Percentiles rank a stretch among this genome's conserved stretches.
Evolutionary conservation across 116 monocot species (phyloP).

Genomic region (Trichopus zeylanicus): DNA sequence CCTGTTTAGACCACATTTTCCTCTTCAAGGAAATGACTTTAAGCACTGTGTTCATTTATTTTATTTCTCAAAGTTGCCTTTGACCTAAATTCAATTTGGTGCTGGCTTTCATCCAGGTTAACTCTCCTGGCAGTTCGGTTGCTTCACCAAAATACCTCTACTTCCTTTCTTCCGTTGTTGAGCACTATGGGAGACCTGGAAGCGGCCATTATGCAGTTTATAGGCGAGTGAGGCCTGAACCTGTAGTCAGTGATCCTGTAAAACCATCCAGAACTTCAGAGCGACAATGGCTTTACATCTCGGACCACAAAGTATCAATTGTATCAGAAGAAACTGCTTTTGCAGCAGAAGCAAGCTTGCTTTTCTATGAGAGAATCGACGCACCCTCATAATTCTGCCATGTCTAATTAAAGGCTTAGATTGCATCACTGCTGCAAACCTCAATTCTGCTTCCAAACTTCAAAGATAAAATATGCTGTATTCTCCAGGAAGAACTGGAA

Average conservation of each 20-base stretch:
- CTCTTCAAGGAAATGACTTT: too few species aligned
- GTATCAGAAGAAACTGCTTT: slow-evolving; percentile 61
- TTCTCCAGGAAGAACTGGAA: too few species aligned
- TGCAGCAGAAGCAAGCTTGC: slow-evolving; percentile 76
- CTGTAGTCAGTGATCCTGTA: slow-evolving; percentile 1
- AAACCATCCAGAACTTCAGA: neutral
- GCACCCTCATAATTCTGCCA: neutral
- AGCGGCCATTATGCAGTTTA: slow-evolving; percentile 89
- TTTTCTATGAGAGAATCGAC: slow-evolving; percentile 77
- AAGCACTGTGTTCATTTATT: too few species aligned
- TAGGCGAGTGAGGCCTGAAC: slow-evolving; percentile 28
- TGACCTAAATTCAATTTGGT: neutral
- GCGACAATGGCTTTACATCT: slow-evolving; percentile 62
- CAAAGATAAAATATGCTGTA: too few species aligned
- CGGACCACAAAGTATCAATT: slow-evolving; percentile 52
- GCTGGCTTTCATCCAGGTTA: slow-evolving; percentile 6
- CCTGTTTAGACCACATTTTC: too few species aligned
- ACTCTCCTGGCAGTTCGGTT: neutral
- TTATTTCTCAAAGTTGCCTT: too few species aligned
- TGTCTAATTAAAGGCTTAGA: too few species aligned
- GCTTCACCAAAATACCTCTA: slow-evolving; percentile 27
- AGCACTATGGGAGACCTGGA: slow-evolving; percentile 79
- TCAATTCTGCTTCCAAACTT: too few species aligned
- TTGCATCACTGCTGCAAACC: too few species aligned
- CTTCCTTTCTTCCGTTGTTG: slow-evolving; percentile 63